phyloP scores from a whole-genome alignment of 164 flowering plant genomes.

The Echeveria elegans region DNA sequence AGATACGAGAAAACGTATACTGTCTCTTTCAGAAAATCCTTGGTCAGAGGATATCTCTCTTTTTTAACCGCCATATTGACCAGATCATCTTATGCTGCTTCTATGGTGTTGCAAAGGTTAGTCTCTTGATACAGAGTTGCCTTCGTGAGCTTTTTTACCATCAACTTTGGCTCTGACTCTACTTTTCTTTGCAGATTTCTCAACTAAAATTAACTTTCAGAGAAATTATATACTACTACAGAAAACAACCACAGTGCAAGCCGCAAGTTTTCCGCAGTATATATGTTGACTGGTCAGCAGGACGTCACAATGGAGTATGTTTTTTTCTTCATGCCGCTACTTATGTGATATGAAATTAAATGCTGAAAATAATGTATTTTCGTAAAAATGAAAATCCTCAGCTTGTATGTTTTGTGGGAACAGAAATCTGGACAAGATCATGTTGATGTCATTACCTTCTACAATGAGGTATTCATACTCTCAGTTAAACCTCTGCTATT shows the following conservation, averaged over 20 bases:
- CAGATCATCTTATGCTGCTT: constrained; percentile 90
- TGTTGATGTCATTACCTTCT: constrained; percentile 83
- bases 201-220: constrained; percentile 64
- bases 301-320: constrained; percentile 65
- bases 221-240: constrained; percentile 79
- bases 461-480: constrained; percentile 84
- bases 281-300: constrained; percentile 64
- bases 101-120: constrained; percentile 94
- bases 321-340: constrained; percentile 5
- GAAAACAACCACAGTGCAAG: constrained; percentile 90
- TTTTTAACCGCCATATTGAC: constrained; percentile 89
- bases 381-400: constrained; percentile 9
- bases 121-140: constrained; percentile 5
- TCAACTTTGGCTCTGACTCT: constrained; percentile 4
- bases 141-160: background rate
- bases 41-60: constrained; percentile 54
- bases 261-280: constrained; percentile 86
- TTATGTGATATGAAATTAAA: background rate
- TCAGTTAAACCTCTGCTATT: constrained; percentile 71
- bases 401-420: constrained; percentile 20
- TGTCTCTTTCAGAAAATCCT: constrained; percentile 77
- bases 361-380: background rate
- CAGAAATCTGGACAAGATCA: constrained; percentile 78
- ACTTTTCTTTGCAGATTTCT: constrained; percentile 55
- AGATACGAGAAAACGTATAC: constrained; percentile 72